Evolutionary conservation across 202 grass and related monocot genomes (phyloP).

Genomic region (Zizania palustris): DNA sequence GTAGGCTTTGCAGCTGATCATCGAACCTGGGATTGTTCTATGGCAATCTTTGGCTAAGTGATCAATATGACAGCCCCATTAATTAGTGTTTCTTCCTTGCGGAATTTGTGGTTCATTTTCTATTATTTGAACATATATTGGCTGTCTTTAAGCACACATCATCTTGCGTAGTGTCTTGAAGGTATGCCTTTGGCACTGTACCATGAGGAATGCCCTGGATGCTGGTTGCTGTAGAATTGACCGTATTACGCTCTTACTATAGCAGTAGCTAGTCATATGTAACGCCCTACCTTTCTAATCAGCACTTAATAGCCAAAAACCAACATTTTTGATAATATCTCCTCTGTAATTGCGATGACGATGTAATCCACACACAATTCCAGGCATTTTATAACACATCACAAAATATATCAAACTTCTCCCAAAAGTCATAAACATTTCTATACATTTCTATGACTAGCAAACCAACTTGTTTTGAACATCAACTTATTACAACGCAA

Average conservation of each 20-base stretch:
- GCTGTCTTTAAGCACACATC: slow-evolving; percentile 26
- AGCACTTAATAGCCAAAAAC: too few relatives aligned
- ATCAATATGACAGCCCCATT: slow-evolving; percentile 7
- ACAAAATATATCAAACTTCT: too few relatives aligned
- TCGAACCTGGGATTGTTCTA: slow-evolving; percentile 7
- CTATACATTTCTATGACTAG: too few relatives aligned
- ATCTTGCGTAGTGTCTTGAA: slow-evolving; percentile 6
- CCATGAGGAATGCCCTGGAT: neutral
- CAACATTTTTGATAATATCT: too few relatives aligned
- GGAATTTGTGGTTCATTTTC: slow-evolving; percentile 12
- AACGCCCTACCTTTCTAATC: too few relatives aligned
- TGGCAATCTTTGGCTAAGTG: neutral
- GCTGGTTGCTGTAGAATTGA: neutral
- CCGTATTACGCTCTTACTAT: neutral
- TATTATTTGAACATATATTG: slow-evolving; percentile 23
- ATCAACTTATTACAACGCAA: too few relatives aligned
- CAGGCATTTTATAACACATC: too few relatives aligned
- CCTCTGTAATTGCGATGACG: too few relatives aligned
- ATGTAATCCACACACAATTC: too few relatives aligned
- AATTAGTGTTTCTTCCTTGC: slow-evolving; percentile 20
- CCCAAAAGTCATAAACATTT: too few relatives aligned
- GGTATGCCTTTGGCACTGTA: neutral
- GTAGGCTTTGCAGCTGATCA: slow-evolving; percentile 1
- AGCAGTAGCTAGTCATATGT: neutral
- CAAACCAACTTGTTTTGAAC: too few relatives aligned